A percentile compares a stretch with the other conserved stretches of the same genome.
These are phyloP conservation scores for Trichoderma simmonsii DNA, from an alignment of 2,329 filamentous ascomycete genomes.

Conservation along the genomic window DNA sequence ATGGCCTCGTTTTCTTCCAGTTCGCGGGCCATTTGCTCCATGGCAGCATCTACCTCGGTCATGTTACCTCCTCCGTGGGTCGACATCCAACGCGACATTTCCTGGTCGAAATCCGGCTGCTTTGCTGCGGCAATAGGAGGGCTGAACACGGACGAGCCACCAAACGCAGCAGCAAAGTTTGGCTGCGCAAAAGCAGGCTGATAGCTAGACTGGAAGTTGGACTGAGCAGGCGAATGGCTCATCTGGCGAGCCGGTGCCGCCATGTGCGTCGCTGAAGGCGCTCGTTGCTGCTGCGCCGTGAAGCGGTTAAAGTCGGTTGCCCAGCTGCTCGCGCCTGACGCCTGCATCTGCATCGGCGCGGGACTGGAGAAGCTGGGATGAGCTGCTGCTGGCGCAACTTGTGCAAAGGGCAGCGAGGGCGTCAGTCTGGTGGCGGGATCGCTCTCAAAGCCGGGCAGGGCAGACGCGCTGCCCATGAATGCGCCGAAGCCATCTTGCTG, in stretches of 20 bases:
- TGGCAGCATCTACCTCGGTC: slow-evolving; percentile 41
- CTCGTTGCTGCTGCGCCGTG: slow-evolving; percentile 28
- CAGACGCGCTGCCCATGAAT: slow-evolving; percentile 34
- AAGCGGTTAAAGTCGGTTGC: slow-evolving; percentile 38
- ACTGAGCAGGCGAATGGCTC: slow-evolving; percentile 23
- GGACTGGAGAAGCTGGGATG: slow-evolving; percentile 26
- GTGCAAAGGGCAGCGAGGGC: slow-evolving; percentile 30
- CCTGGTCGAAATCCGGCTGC: slow-evolving; percentile 37
- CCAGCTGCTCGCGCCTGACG: slow-evolving; percentile 32
- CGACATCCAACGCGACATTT: slow-evolving; percentile 43
- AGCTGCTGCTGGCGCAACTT: slow-evolving; percentile 23
- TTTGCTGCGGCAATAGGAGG: slow-evolving; percentile 26
- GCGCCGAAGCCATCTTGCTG: slow-evolving; percentile 33
- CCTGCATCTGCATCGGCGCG: slow-evolving; percentile 23
- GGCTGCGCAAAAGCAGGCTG: slow-evolving; percentile 32
- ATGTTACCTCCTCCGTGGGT: slow-evolving; percentile 34
- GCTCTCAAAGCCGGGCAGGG: slow-evolving; percentile 30
- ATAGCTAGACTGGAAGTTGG: slow-evolving; percentile 25
- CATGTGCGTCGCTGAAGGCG: slow-evolving; percentile 22
- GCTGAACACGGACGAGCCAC: slow-evolving; percentile 24
- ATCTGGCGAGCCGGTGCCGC: slow-evolving; percentile 27
- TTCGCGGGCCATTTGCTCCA: slow-evolving; percentile 43
- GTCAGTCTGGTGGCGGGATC: slow-evolving; percentile 36
- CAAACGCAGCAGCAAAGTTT: slow-evolving; percentile 25
- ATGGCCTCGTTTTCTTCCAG: slow-evolving; percentile 37